Evolutionary conservation across 2,329 filamentous ascomycete genomes (phyloP), one percentile per base, ranked within the genome.

Genomic region (Zymoseptoria crescenta): DNA sequence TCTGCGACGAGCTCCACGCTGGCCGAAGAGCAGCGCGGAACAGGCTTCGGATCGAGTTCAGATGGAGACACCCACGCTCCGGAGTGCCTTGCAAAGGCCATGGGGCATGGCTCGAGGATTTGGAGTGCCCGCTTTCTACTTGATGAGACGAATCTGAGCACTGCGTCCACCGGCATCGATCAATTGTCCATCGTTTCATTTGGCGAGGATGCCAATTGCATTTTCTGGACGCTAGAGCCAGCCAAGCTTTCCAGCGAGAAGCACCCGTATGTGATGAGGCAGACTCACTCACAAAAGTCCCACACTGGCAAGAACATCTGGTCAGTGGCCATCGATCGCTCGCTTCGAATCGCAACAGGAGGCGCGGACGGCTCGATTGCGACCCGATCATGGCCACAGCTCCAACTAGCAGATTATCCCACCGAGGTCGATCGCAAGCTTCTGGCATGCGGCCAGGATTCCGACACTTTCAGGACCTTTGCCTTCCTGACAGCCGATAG

Each of bases 271-370:
- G 73, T 65, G 5, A 71, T 91, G 50, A 73, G 73, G 10, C 81
- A 88, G 55, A 69, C 79, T 1, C 76, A 79, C 1, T 83, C 81
- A 7, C 81, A 84, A 54, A 79, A 82, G 2, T 82, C 85, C 60
- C 92, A 97, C 70, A 80, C 79, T 35, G 94, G 94, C 6, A 99
- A 96, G 73, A 91, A 96, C 70, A 85, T 97, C 6, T 97, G 93
- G 92, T 86, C 91, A 0, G 80, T 85, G 45, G 83, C 83, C 16
- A 19, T 64, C 8, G 21, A 50, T 10, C 19, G 20, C 8, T 8
- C n/a, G 41, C 50, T 30, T 5, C 8, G 49, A 2, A 45, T 74
- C 49, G 85, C 83, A 3, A 91, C 89, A 1, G 94, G 94, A 10
- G 94, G 90, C n/a, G 87, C 89, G 9, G 94, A 99, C 74, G 87